These are phyloP conservation scores for Pleurotus citrinopileatus DNA, from an alignment of 768 basidiomycete genomes.

Conservation along the genomic window DNA sequence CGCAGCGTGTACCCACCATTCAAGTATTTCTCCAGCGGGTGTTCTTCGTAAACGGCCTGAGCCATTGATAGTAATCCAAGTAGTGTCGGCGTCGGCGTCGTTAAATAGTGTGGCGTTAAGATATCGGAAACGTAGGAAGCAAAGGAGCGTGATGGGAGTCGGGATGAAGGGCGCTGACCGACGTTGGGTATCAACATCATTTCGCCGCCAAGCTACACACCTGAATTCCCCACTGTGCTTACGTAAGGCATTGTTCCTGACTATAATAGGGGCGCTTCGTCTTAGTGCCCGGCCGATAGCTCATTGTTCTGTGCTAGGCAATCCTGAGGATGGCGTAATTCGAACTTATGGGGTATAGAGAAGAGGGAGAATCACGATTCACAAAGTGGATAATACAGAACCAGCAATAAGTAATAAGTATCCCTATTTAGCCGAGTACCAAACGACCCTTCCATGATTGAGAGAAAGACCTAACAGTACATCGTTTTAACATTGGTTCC, in stretches of 20 bases:
- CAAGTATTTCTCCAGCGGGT: slow-evolving; percentile 73
- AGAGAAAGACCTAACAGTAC: neutral
- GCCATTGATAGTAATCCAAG: slow-evolving; percentile 48
- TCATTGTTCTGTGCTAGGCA: neutral
- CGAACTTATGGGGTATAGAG: no score
- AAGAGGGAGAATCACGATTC: no score
- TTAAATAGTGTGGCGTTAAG: slow-evolving; percentile 3
- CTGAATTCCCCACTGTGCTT: neutral
- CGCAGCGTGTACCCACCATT: slow-evolving; percentile 41
- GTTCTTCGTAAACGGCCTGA: slow-evolving; percentile 74
- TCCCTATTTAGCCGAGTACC: no score
- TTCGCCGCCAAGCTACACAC: neutral
- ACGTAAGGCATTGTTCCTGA: neutral
- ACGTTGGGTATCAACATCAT: slow-evolving; percentile 9
- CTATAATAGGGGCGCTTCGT: slow-evolving; percentile 2
- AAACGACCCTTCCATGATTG: neutral
- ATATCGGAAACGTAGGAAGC: neutral
- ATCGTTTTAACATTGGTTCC: neutral
- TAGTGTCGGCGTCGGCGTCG: slow-evolving; percentile 15
- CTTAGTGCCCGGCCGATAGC: neutral
- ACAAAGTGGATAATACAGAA: no score
- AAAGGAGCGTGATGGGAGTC: slow-evolving; percentile 1
- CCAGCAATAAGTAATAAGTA: no score
- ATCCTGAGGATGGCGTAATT: no score
- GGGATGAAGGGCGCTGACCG: neutral